Evolutionary conservation across 1,284 basidiomycete genomes (phyloP), one percentile per base, ranked within the genome.

Genomic region (Neonothopanus nambi): DNA sequence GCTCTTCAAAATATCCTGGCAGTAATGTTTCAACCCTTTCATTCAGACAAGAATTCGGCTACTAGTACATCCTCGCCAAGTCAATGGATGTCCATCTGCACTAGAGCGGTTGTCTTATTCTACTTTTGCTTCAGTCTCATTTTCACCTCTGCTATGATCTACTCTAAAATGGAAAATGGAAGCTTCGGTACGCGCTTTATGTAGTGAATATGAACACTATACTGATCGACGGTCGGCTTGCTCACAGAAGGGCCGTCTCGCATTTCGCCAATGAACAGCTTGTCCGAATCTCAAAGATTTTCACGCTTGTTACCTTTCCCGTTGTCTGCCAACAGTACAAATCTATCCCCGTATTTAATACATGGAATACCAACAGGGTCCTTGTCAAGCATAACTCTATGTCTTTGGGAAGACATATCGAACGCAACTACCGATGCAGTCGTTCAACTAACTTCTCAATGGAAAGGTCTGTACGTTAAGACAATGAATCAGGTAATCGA

Each of bases 371-470:
- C 35, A 6, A 38, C 33, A 21, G 39, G 58, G 12, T 57, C 64
- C 18, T 55, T 57, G 24, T 56, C 57, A 7, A 54, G 52, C 13
- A 63, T 79, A 13, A 74, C 80, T 0, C 81, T 80, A 33, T 84
- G 82, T 62, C 60, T 82, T 5, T 85, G 83, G 83, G 60, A 63
- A 3, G 60, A 69, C 17, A 69, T 73, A 15, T 68, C 71, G 37
- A 60, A 63, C 15, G 66, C 70, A 3, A 43, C 79, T 15, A 65
- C 71, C 9, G 47, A 61, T 18, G 26, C 33, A 21, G 17, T 80
- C 12, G 57, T 63, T 24, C 23, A 63, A 35, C 80, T 77, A 76
- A 66, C 68, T 11, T 52, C 64, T 0, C 60, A 63, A 15, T 87
- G 85, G 84, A 63, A 70, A 59, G 82, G 82, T 81, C 60, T 26